phyloP scores from a whole-genome alignment of 306 rosid species.

The Rubus parviflorus region DNA sequence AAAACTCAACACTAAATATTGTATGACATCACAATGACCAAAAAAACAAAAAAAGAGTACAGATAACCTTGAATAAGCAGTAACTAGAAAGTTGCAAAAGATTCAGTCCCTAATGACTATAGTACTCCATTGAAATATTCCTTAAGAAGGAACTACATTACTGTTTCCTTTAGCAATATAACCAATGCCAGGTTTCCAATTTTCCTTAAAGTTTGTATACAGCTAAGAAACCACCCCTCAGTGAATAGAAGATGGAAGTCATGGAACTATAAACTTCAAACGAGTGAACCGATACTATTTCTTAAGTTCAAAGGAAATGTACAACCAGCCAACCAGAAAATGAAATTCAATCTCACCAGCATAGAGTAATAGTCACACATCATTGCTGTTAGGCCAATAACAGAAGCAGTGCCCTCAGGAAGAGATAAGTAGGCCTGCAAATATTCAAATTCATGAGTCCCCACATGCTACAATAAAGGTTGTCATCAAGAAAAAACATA shows the following conservation, averaged over 20 bases:
- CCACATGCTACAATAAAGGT: slow-evolving; percentile 27
- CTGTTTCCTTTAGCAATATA: not conserved
- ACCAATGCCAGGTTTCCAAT: not conserved
- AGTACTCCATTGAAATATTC: not conserved
- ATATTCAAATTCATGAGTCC: slow-evolving; percentile 28
- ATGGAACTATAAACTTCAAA: not conserved
- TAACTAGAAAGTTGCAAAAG: not conserved
- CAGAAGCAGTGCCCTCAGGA: slow-evolving; percentile 98
- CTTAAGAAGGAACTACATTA: not conserved
- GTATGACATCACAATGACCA: slow-evolving; percentile 5
- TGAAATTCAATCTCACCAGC: slow-evolving; percentile 58
- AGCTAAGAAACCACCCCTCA: not conserved
- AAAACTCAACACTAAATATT: not conserved
- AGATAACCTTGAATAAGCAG: not conserved
- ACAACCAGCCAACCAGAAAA: not conserved
- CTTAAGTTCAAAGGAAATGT: not conserved
- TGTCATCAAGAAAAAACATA: slow-evolving; percentile 1
- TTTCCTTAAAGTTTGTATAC: not conserved
- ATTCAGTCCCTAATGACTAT: not conserved
- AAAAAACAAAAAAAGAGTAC: not conserved
- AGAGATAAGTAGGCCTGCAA: slow-evolving; percentile 95
- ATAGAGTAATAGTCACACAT: slow-evolving; percentile 87
- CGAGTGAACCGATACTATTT: not conserved
- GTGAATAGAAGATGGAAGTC: not conserved
- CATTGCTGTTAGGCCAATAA: slow-evolving; percentile 90